phyloP scores from a whole-genome alignment of 75 land plant genomes.

The Isoetes taiwanensis region DNA sequence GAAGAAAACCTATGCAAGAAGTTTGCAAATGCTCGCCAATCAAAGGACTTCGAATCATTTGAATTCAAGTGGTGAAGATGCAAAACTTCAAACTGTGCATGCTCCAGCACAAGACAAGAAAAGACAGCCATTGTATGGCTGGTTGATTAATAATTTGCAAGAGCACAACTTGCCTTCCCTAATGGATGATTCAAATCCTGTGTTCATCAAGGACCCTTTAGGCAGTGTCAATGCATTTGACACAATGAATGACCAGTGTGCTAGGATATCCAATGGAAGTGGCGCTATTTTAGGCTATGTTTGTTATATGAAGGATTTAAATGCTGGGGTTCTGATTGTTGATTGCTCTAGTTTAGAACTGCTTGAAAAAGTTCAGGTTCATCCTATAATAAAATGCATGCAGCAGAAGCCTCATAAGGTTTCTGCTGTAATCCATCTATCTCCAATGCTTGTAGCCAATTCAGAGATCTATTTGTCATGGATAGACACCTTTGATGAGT shows the following conservation, averaged over 20 bases:
- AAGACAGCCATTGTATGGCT: background rate
- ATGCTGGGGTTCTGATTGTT: slow-evolving; percentile 7
- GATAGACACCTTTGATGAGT: background rate
- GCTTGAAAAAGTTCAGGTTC: background rate
- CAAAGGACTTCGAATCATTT: background rate
- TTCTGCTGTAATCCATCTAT: slow-evolving; percentile 16
- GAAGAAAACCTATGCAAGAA: no score
- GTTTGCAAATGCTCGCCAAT: background rate
- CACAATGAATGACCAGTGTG: background rate
- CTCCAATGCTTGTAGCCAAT: slow-evolving; percentile 4
- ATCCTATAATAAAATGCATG: slow-evolving; percentile 11
- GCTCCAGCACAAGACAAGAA: background rate
- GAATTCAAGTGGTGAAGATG: background rate
- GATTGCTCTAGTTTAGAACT: slow-evolving; percentile 11
- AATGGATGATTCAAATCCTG: slow-evolving; percentile 18
- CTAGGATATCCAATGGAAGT: background rate
- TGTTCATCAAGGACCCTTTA: background rate
- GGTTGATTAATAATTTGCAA: slow-evolving; percentile 9
- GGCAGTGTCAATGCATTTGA: background rate
- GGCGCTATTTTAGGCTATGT: slow-evolving; percentile 13
- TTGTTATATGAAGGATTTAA: slow-evolving; percentile 23
- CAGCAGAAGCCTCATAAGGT: slow-evolving; percentile 9
- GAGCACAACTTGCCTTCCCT: slow-evolving; percentile 15
- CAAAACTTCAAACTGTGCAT: background rate
- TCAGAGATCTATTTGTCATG: slow-evolving; percentile 10